Conservation (phyloP, 345 rosid species). For the Aethionema arabicum region DNA sequence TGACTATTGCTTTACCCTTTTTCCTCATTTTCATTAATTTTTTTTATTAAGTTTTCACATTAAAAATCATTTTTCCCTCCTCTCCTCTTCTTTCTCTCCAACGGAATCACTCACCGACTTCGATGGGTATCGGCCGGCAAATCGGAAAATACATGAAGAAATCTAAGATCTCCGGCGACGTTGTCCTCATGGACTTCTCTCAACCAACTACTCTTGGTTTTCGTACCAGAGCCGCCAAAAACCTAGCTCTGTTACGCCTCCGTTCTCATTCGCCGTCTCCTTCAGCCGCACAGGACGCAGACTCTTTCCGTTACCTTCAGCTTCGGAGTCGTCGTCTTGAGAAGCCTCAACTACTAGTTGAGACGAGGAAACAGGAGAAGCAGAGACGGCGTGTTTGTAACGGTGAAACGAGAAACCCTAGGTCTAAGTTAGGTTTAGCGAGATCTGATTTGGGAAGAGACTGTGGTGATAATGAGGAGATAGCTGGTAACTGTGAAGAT, state of each 20-base stretch:
- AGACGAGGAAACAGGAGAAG: constrained; percentile 12
- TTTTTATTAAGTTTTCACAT: constrained; percentile 13
- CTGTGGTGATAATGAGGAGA: background rate
- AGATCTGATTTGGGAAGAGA: constrained; percentile 8
- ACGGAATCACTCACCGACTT: background rate
- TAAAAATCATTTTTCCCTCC: constrained; percentile 36
- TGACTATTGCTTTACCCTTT: too few species aligned
- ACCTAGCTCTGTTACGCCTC: constrained; percentile 57
- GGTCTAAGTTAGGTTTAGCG: constrained; percentile 9
- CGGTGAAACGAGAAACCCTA: constrained; percentile 21
- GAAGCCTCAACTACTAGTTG: constrained; percentile 34
- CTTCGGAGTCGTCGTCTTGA: constrained; percentile 62
- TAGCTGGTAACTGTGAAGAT: background rate
- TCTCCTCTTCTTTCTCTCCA: constrained; percentile 34
- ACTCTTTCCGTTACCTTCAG: constrained; percentile 59
- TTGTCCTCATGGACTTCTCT: constrained; percentile 42
- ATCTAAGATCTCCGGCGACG: constrained; percentile 45
- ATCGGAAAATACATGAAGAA: constrained; percentile 77
- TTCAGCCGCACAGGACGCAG: constrained; percentile 15
- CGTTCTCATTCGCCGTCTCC: constrained; percentile 25
- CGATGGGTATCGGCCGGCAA: constrained; percentile 4
- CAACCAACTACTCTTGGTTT: constrained; percentile 39
- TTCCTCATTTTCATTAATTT: too few species aligned
- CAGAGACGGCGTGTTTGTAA: background rate
- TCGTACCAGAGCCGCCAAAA: constrained; percentile 60